Evolutionary conservation across 495 filamentous ascomycete genomes (phyloP), one percentile per base, ranked within the genome.

Genomic region (Daldinia bambusicola): DNA sequence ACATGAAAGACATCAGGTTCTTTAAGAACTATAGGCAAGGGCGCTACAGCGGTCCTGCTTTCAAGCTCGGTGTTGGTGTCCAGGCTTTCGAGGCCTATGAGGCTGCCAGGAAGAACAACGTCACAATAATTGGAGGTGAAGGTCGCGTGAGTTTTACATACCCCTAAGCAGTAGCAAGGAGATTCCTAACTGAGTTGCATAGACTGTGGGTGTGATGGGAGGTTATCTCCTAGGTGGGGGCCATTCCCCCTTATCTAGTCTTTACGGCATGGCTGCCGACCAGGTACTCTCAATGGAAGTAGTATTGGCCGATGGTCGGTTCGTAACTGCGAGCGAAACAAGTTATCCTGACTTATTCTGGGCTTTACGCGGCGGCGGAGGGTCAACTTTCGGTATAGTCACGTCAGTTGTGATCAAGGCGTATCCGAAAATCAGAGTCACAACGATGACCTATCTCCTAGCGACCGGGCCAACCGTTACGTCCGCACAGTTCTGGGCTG

Each of bases 291-390:
- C 83, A 34, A 79, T 83, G 43, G 85, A 85, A 53, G 84, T 91
- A 8, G 87, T 91, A 8, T 78, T 86, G 0, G 79, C 87, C 31
- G 80, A 85, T 37, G 88, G 89, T 18, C 69, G 79, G n/a, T 84
- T 87, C 58, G 81, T 89, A 14, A 89, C 83, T 0, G 87, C 84
- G 2, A 83, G 79, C 51, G 74, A 81, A 34, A 74, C 72, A 4
- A 75, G 77, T 12, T 74, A 90, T 51, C 74, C 83, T 0, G 89
- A 91, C 40, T 79, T 91, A n/a, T 92, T 88, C 81, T 91, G 85
- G 89, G 89, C 89, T 8, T 77, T 90, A 0, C 81, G 84, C 38
- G 89, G 88, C 16, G 89, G 87, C 12, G 87, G 82, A 18, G 86
- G 87, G 0, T 59, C 83, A 68, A 89, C 87, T n/a, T 90, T 84